Evolutionary conservation across 768 basidiomycete species (phyloP).

Genomic region (Pisolithus albus): DNA sequence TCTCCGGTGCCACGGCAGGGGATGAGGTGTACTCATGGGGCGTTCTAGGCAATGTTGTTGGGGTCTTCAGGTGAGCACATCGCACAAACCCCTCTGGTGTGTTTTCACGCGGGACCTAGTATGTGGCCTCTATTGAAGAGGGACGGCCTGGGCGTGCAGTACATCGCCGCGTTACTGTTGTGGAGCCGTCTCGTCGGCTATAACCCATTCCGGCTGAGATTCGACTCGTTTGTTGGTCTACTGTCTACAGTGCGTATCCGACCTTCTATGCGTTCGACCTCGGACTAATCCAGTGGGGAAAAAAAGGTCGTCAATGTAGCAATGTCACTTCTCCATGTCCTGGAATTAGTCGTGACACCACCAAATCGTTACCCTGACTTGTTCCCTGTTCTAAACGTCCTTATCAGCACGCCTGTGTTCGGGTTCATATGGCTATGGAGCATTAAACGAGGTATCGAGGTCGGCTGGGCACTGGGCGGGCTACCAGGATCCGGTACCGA

Average conservation of each 20-base stretch:
- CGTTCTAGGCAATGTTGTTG: constrained; percentile 64
- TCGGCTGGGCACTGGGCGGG: constrained; percentile 72
- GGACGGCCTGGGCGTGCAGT: constrained; percentile 74
- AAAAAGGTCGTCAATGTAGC: constrained; percentile 48
- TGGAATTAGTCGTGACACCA: constrained; percentile 56
- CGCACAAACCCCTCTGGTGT: not conserved
- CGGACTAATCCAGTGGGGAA: not conserved
- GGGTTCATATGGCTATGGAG: constrained; percentile 85
- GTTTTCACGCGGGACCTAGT: constrained; percentile 33
- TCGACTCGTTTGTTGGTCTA: constrained; percentile 42
- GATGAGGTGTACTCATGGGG: constrained; percentile 26
- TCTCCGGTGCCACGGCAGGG: constrained; percentile 39
- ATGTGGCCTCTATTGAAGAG: constrained; percentile 88
- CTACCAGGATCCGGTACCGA: constrained; percentile 24
- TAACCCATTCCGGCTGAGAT: constrained; percentile 48
- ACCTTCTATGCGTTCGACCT: not conserved
- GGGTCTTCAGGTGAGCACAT: constrained; percentile 70
- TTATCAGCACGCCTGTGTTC: constrained; percentile 77
- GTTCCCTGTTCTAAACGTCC: constrained; percentile 78
- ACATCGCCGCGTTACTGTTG: constrained; percentile 54
- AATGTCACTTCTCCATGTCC: constrained; percentile 50
- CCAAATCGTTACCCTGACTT: constrained; percentile 80
- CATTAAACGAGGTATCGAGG: constrained; percentile 71
- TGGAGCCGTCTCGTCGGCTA: constrained; percentile 86
- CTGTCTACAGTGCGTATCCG: constrained; percentile 40